phyloP scores from a whole-genome alignment of 2,329 filamentous ascomycete genomes.

The Canariomyces notabilis region DNA sequence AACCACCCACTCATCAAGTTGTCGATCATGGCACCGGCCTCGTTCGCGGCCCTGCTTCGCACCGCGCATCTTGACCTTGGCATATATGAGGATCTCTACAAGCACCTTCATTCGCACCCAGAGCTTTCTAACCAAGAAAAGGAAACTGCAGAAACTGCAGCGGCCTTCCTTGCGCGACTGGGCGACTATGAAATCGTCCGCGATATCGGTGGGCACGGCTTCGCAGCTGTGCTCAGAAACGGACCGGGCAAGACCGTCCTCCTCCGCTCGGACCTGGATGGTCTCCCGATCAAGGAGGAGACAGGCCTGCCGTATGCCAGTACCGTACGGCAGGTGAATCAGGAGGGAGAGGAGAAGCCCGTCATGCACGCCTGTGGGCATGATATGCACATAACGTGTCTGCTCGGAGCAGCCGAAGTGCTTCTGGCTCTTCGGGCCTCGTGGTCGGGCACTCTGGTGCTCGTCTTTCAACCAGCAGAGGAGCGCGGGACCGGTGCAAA shows the following conservation, averaged over 20 bases:
- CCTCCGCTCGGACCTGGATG: conserved; percentile 46
- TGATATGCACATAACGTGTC: conserved; percentile 57
- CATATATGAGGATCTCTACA: not conserved
- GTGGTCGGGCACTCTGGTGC: conserved; percentile 60
- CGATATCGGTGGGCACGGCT: conserved; percentile 25
- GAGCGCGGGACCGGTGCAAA: conserved; percentile 57
- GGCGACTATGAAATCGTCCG: conserved; percentile 8
- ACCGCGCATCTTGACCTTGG: no score
- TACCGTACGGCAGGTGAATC: conserved; percentile 35
- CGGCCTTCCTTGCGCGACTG: no score
- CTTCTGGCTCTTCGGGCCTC: conserved; percentile 38
- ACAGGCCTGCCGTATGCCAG: conserved; percentile 45
- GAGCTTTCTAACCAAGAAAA: conserved; percentile 16
- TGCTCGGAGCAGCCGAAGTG: conserved; percentile 51
- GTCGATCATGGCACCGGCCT: no score
- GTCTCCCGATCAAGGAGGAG: conserved; percentile 42
- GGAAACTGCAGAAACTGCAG: no score
- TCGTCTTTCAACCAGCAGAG: conserved; percentile 64
- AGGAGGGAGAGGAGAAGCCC: conserved; percentile 44
- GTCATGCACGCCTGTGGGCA: conserved; percentile 68
- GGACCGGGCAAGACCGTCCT: conserved; percentile 33
- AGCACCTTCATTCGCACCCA: not conserved
- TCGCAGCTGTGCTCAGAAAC: conserved; percentile 24
- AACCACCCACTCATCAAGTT: no score
- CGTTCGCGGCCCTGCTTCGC: no score